These are phyloP conservation scores for Coelastrella sp. DNA, from an alignment of 139 green algal species.

Conservation along the genomic window DNA sequence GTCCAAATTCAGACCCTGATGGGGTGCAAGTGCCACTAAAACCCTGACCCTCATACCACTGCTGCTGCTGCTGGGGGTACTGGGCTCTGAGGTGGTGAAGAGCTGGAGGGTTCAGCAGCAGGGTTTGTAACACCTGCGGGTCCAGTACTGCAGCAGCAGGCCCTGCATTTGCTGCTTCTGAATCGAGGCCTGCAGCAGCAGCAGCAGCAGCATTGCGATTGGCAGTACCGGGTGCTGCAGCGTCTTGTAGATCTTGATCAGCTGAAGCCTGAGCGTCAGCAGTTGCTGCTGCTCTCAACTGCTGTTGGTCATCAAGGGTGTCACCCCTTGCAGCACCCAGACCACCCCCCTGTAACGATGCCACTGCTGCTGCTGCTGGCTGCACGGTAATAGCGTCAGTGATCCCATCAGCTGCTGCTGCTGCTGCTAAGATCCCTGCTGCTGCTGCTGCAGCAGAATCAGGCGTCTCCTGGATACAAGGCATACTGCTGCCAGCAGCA, in stretches of 20 bases:
- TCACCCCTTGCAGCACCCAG: too few relatives aligned
- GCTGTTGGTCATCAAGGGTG: too few relatives aligned
- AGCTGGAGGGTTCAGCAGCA: background rate
- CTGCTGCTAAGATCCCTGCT: background rate
- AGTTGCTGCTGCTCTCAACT: background rate
- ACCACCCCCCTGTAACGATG: background rate
- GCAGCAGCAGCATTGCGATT: background rate
- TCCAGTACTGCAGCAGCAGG: background rate
- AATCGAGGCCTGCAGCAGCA: background rate
- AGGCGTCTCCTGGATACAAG: background rate
- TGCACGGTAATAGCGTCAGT: background rate
- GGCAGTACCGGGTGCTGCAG: background rate
- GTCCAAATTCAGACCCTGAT: background rate
- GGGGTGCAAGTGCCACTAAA: background rate
- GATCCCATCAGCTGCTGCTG: background rate
- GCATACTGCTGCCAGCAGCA: background rate
- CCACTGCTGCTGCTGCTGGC: background rate
- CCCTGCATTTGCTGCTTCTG: background rate
- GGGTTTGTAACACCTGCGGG: background rate
- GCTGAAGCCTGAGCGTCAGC: background rate
- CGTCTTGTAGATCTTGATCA: background rate
- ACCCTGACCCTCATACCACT: background rate
- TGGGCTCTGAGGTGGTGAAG: background rate
- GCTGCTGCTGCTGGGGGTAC: constrained; percentile 16
- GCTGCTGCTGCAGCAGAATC: background rate